Base-by-base conservation (phyloP, 2,329 filamentous ascomycete species). In the Penicillium freii region DNA sequence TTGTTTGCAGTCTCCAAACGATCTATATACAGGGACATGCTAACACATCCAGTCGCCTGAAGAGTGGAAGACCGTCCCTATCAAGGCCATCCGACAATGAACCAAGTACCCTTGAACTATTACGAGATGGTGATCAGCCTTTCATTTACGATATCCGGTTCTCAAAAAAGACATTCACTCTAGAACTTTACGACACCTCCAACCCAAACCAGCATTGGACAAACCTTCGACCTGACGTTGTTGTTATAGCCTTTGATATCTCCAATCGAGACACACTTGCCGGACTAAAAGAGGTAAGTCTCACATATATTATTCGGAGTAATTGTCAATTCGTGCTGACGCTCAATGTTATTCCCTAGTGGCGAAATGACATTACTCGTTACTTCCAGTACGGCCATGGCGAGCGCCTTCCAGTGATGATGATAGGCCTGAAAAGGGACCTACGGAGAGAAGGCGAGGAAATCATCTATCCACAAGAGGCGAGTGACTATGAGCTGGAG, bases 181-280 rank as follows among this genome's bases (percentile, higher is more conserved):
- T 86, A 58, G 75, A 82, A 54, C 78, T 85, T 69, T 82, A 79
- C 71, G 82, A 87, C 66, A 84, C 83, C 25, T 75, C 80, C 4
- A 82, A 78, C 38, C 80, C 84, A 0, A 79, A 80, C n/a, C 78
- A 82, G 60, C 72, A 76, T 61, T 86, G 83, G 74, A 80, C 82
- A 10, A 77, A 82, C 9, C 71, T 85, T 0, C 69, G 70, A 2
- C 84, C 84, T 0, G 72, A 80, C 42, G 77, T 86, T 52, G 75
- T 86, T 15, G 77, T 87, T 23, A 73, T 87, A 31, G 84, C 83
- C 64, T 87, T 81, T 69, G 81, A 83, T 63, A 81, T 87, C 51
- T 78, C 80, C 5, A 78, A 79, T n/a, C 79, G 82, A 48, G 66
- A 71, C 2, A 81, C 79, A 0, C 71, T 87, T 11, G 65, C 71